Evolutionary conservation across 441 rosid genomes (phyloP), one percentile per base, ranked within the genome.

Genomic region (Mallotus japonicus): DNA sequence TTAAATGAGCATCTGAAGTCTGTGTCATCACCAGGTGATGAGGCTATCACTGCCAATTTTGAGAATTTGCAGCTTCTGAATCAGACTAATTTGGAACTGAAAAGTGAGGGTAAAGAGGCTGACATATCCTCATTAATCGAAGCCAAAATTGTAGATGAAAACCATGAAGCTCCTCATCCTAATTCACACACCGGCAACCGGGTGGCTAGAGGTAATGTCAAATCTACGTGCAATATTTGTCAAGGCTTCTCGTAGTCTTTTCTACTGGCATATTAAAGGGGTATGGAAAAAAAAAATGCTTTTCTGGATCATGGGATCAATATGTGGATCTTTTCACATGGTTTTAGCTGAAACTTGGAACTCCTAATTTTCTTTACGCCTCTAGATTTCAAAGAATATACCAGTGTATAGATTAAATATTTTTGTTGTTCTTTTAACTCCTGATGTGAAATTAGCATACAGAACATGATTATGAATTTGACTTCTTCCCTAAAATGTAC

Each of bases 201-300:
- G 65, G 80, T 80, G 19, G 77, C 88, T 61, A 84, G 90, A 81
- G 95, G 99, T 95, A 79, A 81, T 70, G 47, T 74, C 72, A n/a
- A 47, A 73, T 75, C 66, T 69, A 67, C 68, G 42, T 20, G 22
- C 62, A 71, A 61, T 10, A 15, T 60, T 15, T 71, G 16, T 73
- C 78, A 37, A 11, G 57, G 46, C 51, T 62, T 67, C 72, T 61
- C 34, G 34, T 37, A 32, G 42, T 44, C 32, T 56, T 14, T 65
- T 32, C 8, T 22, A 7, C 32, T 53, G 22, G 22, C 40, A 19
- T 47, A 11, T 32, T 22, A 11, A 11, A 7, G 20, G 55, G 17
- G 58, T 0, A 17, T 34, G 61, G 16, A 24, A 24, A 16, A 5
- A 16, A 5, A 20, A 72, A 32, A 56, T 53, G 16, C 57, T 56